These are phyloP conservation scores for Cordyceps fumosorosea DNA, from an alignment of 2,329 filamentous ascomycete species.

Conservation along the genomic window DNA sequence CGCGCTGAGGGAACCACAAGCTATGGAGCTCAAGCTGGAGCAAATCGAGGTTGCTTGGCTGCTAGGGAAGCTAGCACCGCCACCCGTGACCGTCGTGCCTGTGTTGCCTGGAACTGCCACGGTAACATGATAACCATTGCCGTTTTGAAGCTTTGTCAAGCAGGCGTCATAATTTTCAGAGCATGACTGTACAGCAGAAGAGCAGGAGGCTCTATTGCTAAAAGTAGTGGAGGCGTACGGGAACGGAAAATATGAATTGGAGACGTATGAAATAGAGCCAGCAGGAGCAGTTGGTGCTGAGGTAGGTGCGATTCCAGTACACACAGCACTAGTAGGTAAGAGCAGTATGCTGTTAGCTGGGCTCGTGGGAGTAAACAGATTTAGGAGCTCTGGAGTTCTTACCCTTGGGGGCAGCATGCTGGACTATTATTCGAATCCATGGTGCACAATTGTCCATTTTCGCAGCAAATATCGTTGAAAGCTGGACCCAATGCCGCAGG, in stretches of 20 bases:
- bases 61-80: constrained; percentile 36
- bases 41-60: constrained; percentile 47
- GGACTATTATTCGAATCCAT: constrained; percentile 42
- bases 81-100: constrained; percentile 44
- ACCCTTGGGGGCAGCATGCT: constrained; percentile 50
- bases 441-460: constrained; percentile 42
- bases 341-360: constrained; percentile 13
- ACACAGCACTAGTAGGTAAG: constrained; percentile 39
- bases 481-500: constrained; percentile 37
- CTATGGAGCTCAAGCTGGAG: constrained; percentile 45
- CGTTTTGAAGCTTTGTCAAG: constrained; percentile 39
- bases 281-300: constrained; percentile 32
- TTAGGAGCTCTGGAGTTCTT: constrained; percentile 1
- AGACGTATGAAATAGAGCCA: constrained; percentile 42
- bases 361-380: neutral
- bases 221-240: constrained; percentile 51
- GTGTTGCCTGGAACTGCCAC: constrained; percentile 48
- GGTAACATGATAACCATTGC: constrained; percentile 44
- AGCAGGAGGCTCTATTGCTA: constrained; percentile 43
- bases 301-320: constrained; percentile 47
- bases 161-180: constrained; percentile 48
- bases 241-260: constrained; percentile 54
- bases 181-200: constrained; percentile 45
- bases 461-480: constrained; percentile 46
- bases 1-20: constrained; percentile 40